Conservation (phyloP, 192 early-diverging fungal genomes). For the Coemansia reversa region DNA sequence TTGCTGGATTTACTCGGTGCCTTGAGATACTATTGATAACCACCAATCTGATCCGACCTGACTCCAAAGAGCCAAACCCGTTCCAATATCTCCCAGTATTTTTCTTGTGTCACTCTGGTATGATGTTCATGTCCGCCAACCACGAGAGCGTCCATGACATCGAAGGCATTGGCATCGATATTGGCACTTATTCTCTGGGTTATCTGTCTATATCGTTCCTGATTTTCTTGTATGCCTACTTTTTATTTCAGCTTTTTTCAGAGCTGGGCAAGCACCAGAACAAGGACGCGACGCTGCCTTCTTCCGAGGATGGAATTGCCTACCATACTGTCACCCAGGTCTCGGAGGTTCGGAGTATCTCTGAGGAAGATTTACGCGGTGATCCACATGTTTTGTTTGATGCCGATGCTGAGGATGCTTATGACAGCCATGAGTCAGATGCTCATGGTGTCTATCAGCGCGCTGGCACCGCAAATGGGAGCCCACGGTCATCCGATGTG, state of each 20-base stretch:
- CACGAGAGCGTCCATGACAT: conserved; percentile 57
- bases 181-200: conserved; percentile 60
- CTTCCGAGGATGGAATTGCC: conserved; percentile 23
- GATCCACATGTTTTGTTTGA: conserved; percentile 42
- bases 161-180: conserved; percentile 52
- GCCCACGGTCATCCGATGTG: conserved; percentile 32
- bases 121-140: conserved; percentile 66
- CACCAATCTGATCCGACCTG: conserved; percentile 25
- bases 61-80: conserved; percentile 37
- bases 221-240: conserved; percentile 57
- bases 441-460: conserved; percentile 1
- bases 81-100: conserved; percentile 55
- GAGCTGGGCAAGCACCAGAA: conserved; percentile 28
- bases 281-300: conserved; percentile 32
- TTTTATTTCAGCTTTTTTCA: conserved; percentile 55
- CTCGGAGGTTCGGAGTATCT: not conserved
- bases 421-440: conserved; percentile 2
- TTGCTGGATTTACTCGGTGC: conserved; percentile 58
- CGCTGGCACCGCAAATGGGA: not conserved
- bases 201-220: conserved; percentile 61
- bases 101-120: conserved; percentile 60
- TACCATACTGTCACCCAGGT: conserved; percentile 35
- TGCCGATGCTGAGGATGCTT: conserved; percentile 20
- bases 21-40: conserved; percentile 58
- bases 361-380: conserved; percentile 9